phyloP scores from a whole-genome alignment of 768 basidiomycete species.

The Leucocoprinus sp. region DNA sequence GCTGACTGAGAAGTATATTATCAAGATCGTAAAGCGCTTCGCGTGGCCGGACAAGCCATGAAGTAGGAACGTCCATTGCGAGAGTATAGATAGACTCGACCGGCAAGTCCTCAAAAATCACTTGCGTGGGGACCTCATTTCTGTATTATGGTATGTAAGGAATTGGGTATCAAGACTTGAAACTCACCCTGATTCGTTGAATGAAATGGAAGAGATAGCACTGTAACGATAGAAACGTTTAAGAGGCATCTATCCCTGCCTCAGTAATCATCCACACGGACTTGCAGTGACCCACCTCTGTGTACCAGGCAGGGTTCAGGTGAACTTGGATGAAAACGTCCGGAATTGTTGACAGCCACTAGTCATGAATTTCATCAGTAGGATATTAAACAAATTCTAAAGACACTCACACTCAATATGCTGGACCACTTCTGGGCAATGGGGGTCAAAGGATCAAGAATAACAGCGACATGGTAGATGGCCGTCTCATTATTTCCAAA shows the following conservation, averaged over 20 bases:
- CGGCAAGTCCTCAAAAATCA: slow-evolving; percentile 68
- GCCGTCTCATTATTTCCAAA: slow-evolving; percentile 64
- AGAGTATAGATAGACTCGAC: slow-evolving; percentile 87
- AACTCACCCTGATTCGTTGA: slow-evolving; percentile 64
- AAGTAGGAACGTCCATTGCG: slow-evolving; percentile 82
- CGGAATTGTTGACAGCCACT: slow-evolving; percentile 62
- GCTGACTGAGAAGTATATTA: slow-evolving; percentile 77
- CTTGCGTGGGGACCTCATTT: slow-evolving; percentile 46
- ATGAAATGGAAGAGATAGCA: slow-evolving; percentile 45
- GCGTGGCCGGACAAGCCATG: slow-evolving; percentile 91
- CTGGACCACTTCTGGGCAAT: slow-evolving; percentile 81
- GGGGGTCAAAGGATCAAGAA: slow-evolving; percentile 84
- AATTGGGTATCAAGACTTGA: slow-evolving; percentile 1
- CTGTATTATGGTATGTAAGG: slow-evolving; percentile 24
- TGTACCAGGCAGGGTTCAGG: slow-evolving; percentile 59
- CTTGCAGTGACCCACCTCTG: slow-evolving; percentile 46
- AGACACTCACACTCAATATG: slow-evolving; percentile 52
- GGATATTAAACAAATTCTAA: neutral
- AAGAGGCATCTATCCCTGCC: slow-evolving; percentile 60
- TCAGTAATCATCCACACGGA: neutral
- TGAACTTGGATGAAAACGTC: slow-evolving; percentile 68
- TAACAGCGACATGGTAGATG: slow-evolving; percentile 56
- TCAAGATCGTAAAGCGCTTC: slow-evolving; percentile 90
- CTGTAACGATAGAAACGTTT: slow-evolving; percentile 91
- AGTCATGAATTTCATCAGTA: neutral